These are phyloP conservation scores for Diaporthe ilicicola DNA, from an alignment of 2,329 filamentous ascomycete species.

Conservation along the genomic window DNA sequence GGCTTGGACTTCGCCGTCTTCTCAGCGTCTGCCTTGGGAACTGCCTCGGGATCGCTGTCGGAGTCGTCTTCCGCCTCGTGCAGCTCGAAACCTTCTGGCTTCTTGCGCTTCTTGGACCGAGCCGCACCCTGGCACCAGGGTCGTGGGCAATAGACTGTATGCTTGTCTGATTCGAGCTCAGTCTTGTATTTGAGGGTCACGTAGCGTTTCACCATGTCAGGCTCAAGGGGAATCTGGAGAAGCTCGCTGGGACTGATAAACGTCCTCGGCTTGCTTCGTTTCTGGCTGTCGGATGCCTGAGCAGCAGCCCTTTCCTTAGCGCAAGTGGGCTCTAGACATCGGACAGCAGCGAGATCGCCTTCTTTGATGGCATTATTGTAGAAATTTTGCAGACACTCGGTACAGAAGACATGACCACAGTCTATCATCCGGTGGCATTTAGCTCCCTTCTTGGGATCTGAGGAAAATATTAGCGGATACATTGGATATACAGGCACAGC, in stretches of 20 bases:
- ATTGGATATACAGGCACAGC: no score
- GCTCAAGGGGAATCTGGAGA: conserved; percentile 75
- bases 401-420: conserved; percentile 92
- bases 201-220: conserved; percentile 82
- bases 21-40: conserved; percentile 40
- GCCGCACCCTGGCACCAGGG: conserved; percentile 93
- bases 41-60: conserved; percentile 54
- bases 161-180: conserved; percentile 89
- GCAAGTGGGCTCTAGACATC: conserved; percentile 83
- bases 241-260: conserved; percentile 85
- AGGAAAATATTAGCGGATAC: conserved; percentile 35
- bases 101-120: conserved; percentile 76
- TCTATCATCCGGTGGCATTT: conserved; percentile 83
- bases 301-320: conserved; percentile 66
- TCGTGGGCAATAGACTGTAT: conserved; percentile 90
- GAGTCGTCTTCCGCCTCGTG: conserved; percentile 63
- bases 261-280: conserved; percentile 68
- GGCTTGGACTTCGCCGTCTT: conserved; percentile 46
- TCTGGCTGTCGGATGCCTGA: conserved; percentile 45
- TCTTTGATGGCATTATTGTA: conserved; percentile 89
- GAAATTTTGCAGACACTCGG: conserved; percentile 86
- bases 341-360: conserved; percentile 81
- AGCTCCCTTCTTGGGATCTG: conserved; percentile 87
- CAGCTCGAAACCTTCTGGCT: conserved; percentile 72
- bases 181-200: conserved; percentile 92